These are phyloP conservation scores for Carnegiea gigantea DNA, from an alignment of 179 eudicot species.

Conservation along the genomic window DNA sequence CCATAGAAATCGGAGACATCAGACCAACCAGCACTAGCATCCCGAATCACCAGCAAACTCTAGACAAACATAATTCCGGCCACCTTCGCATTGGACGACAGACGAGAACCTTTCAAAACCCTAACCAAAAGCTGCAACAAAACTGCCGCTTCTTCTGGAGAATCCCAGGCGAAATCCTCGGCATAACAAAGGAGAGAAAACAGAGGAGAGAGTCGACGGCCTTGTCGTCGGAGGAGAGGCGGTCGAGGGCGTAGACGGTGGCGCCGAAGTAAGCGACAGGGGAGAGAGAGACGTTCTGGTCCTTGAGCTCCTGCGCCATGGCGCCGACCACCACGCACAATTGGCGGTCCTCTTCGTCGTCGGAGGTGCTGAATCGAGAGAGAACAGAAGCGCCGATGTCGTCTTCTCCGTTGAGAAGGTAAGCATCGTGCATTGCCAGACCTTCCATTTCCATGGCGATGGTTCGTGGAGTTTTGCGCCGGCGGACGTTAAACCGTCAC, in stretches of 20 bases:
- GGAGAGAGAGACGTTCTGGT: slow-evolving; percentile 50
- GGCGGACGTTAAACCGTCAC: neutral
- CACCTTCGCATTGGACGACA: slow-evolving; percentile 34
- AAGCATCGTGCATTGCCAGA: slow-evolving; percentile 27
- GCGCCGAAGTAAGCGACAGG: slow-evolving; percentile 71
- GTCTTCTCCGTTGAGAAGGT: slow-evolving; percentile 19
- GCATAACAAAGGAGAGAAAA: slow-evolving; percentile 47
- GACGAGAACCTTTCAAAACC: slow-evolving; percentile 28
- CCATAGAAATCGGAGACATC: slow-evolving; percentile 46
- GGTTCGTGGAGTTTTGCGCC: neutral
- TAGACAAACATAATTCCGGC: slow-evolving; percentile 54
- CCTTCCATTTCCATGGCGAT: slow-evolving; percentile 39
- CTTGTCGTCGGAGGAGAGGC: slow-evolving; percentile 38
- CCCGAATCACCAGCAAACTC: slow-evolving; percentile 42
- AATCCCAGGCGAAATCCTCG: slow-evolving; percentile 34
- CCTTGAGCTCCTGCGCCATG: slow-evolving; percentile 69
- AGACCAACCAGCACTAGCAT: slow-evolving; percentile 43
- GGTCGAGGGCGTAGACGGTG: slow-evolving; percentile 61
- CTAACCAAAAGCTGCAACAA: slow-evolving; percentile 44
- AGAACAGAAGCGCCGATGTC: slow-evolving; percentile 52
- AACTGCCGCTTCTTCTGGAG: slow-evolving; percentile 40
- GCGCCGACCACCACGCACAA: slow-evolving; percentile 63
- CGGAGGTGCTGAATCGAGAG: slow-evolving; percentile 37
- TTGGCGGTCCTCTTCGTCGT: slow-evolving; percentile 52
- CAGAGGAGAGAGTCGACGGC: slow-evolving; percentile 52